A percentile compares a stretch with the other conserved stretches of the same genome.
phyloP scores from a whole-genome alignment of 2,329 filamentous ascomycete genomes.

The Hymenoscyphus infarciens region DNA sequence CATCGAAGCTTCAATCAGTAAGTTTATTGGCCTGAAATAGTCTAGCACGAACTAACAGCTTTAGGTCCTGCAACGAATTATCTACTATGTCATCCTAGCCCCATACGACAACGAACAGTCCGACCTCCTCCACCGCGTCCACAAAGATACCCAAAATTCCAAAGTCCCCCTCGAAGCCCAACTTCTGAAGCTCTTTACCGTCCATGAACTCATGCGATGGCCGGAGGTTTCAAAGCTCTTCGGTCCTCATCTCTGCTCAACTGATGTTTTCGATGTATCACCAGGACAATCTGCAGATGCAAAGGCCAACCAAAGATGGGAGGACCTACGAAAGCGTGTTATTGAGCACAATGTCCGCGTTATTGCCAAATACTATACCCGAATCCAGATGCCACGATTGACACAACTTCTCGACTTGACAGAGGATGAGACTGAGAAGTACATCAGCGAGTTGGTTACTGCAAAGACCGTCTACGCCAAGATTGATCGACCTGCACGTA shows the following conservation, averaged over 20 bases:
- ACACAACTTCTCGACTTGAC: slow-evolving; percentile 87
- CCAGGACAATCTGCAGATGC: slow-evolving; percentile 65
- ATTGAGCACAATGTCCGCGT: slow-evolving; percentile 99
- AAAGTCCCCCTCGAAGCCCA: slow-evolving; percentile 77
- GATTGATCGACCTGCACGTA: slow-evolving; percentile 87
- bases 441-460: slow-evolving; percentile 94
- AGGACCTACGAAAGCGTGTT: slow-evolving; percentile 93
- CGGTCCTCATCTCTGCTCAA: slow-evolving; percentile 79
- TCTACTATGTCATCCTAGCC: slow-evolving; percentile 95
- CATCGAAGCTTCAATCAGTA: slow-evolving; percentile 80
- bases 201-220: slow-evolving; percentile 97
- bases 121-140: slow-evolving; percentile 90
- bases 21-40: slow-evolving; percentile 34
- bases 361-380: slow-evolving; percentile 97
- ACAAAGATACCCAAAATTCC: slow-evolving; percentile 76
- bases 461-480: slow-evolving; percentile 98
- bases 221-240: slow-evolving; percentile 87
- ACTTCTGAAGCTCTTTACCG: slow-evolving; percentile 89
- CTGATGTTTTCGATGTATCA: slow-evolving; percentile 80
- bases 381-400: slow-evolving; percentile 86
- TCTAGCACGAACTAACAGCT: slow-evolving; percentile 18
- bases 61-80: slow-evolving; percentile 86
- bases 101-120: slow-evolving; percentile 99
- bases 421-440: slow-evolving; percentile 97
- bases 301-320: slow-evolving; percentile 83